Conservation (phyloP, 176 grass and related monocot species). For the Cenchrus purpureus region DNA sequence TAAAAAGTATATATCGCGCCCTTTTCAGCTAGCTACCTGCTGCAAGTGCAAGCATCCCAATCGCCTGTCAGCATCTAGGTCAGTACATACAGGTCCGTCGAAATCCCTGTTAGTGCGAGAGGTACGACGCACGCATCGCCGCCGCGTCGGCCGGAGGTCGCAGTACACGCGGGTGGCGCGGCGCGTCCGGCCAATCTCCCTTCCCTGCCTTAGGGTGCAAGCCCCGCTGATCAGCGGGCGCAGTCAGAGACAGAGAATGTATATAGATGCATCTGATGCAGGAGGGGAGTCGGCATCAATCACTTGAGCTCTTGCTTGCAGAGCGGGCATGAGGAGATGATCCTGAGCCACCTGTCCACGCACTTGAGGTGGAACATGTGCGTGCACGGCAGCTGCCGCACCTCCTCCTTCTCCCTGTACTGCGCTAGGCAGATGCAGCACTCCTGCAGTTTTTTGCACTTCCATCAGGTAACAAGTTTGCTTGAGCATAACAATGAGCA, state of each 20-base stretch:
- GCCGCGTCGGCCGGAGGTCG: not conserved
- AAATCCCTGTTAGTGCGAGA: not conserved
- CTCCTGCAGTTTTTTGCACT: constrained; percentile 47
- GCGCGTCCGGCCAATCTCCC: not conserved
- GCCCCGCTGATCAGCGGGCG: constrained; percentile 22
- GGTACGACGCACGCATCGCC: constrained; percentile 47
- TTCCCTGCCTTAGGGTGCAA: constrained; percentile 43
- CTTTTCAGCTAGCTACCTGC: not conserved
- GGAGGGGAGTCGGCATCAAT: constrained; percentile 39
- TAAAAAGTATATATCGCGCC: not conserved
- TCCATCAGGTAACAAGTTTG: not conserved
- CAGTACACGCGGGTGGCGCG: not conserved
- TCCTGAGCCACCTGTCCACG: constrained; percentile 94
- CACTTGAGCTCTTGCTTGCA: constrained; percentile 93
- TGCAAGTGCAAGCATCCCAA: constrained; percentile 1
- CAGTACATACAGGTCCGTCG: constrained; percentile 19
- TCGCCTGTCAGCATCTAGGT: constrained; percentile 40
- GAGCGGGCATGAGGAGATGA: constrained; percentile 96
- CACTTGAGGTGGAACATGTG: constrained; percentile 92
- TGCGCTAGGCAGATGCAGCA: constrained; percentile 96
- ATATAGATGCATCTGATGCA: not conserved
- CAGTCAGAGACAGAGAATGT: not conserved
- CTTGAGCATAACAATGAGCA: not conserved
- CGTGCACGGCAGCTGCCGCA: constrained; percentile 88
- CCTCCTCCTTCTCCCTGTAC: constrained; percentile 84